These are phyloP conservation scores for Aotearoamyces nothofagi DNA, from an alignment of 2,329 filamentous ascomycete species.

Conservation along the genomic window DNA sequence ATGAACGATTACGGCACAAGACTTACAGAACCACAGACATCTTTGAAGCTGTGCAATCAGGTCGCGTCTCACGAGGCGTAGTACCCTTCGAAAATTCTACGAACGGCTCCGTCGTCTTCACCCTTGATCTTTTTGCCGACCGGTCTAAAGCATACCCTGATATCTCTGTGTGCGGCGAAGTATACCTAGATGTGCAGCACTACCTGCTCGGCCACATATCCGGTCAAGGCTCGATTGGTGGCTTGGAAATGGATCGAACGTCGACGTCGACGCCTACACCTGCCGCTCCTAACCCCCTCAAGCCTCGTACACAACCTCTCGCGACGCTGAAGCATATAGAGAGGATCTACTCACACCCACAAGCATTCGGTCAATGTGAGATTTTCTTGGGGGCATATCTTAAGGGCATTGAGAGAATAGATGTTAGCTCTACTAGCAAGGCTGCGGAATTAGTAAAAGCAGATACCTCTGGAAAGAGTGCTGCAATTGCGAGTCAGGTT, in stretches of 20 bases:
- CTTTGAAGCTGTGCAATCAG: conserved; percentile 61
- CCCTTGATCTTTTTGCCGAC: conserved; percentile 78
- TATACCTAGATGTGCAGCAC: conserved; percentile 79
- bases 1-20: too few relatives aligned
- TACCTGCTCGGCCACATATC: conserved; percentile 51
- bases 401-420: conserved; percentile 61
- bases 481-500: conserved; percentile 64
- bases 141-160: conserved; percentile 45
- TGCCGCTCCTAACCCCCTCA: conserved; percentile 26
- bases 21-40: too few relatives aligned
- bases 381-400: conserved; percentile 56
- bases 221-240: conserved; percentile 5
- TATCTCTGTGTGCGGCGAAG: conserved; percentile 66
- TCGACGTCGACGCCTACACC: conserved; percentile 33
- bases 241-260: conserved; percentile 13
- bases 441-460: conserved; percentile 65
- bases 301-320: conserved; percentile 31
- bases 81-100: conserved; percentile 94
- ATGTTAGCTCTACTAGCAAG: conserved; percentile 72
- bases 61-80: conserved; percentile 53
- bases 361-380: conserved; percentile 87
- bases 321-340: conserved; percentile 44
- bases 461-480: conserved; percentile 41
- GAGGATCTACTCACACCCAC: conserved; percentile 82
- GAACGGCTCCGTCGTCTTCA: conserved; percentile 84